Evolutionary conservation across 1,284 basidiomycete genomes (phyloP).

Genomic region (Papiliotrema laurentii): DNA sequence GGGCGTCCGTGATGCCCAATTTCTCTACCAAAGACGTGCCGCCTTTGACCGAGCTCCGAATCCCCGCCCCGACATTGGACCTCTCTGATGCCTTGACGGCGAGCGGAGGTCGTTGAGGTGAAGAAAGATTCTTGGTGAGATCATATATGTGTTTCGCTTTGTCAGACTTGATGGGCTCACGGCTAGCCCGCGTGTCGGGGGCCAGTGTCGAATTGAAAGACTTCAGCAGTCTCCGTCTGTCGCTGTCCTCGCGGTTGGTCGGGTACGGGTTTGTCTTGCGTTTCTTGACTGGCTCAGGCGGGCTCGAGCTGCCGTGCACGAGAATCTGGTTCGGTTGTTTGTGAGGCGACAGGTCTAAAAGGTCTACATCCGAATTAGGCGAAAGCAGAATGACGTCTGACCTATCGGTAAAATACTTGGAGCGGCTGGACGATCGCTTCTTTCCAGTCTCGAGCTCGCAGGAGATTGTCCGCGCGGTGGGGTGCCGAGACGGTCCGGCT

Average conservation of each 20-base stretch:
- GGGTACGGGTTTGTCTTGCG: not conserved
- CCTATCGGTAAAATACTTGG: not conserved
- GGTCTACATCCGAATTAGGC: not conserved
- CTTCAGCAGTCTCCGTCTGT: not conserved
- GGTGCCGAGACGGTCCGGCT: not conserved
- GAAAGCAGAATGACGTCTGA: not conserved
- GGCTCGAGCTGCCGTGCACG: not conserved
- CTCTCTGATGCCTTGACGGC: not conserved
- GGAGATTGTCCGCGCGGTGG: conserved; percentile 6
- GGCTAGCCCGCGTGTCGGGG: too few relatives aligned
- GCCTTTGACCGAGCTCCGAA: not conserved
- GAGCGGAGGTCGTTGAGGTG: conserved; percentile 2
- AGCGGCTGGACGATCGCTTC: not conserved
- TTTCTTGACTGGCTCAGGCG: not conserved
- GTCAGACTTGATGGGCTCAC: not conserved
- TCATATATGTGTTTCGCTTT: too few relatives aligned
- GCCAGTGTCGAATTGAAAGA: too few relatives aligned
- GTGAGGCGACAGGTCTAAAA: not conserved
- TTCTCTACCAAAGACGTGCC: not conserved
- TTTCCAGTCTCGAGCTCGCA: not conserved
- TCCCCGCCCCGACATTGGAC: not conserved
- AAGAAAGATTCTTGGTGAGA: not conserved
- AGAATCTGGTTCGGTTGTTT: not conserved
- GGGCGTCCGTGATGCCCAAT: conserved; percentile 22
- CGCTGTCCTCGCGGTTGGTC: not conserved